Evolutionary conservation across 2,329 filamentous ascomycete species (phyloP).

Genomic region (Microdochium bolleyi): DNA sequence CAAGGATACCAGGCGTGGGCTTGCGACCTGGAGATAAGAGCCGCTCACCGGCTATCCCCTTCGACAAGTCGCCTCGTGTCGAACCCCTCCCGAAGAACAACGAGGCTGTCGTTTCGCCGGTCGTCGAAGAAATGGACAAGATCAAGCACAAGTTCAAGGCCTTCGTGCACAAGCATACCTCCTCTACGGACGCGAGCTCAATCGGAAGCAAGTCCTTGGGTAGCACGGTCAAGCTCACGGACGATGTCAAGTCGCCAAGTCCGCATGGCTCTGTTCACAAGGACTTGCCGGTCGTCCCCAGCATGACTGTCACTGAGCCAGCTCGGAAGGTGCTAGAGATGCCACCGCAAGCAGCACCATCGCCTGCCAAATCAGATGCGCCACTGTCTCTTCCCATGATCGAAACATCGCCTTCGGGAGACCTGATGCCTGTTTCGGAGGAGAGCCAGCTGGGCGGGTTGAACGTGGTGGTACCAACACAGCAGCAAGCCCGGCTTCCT

Average conservation of each 20-base stretch:
- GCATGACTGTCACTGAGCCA: background rate
- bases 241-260: background rate
- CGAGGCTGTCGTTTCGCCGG: background rate
- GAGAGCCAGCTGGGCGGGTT: background rate
- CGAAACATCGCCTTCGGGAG: background rate
- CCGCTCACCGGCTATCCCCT: background rate
- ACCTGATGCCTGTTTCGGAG: background rate
- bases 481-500: background rate
- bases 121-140: background rate
- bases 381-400: background rate
- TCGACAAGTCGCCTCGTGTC: background rate
- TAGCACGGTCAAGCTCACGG: background rate
- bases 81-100: background rate
- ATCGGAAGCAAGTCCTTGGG: background rate
- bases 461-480: background rate
- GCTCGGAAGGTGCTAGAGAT: background rate
- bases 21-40: background rate
- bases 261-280: background rate
- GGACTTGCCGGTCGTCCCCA: background rate
- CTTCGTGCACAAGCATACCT: background rate
- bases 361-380: background rate
- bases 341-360: background rate
- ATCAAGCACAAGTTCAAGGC: constrained; percentile 1
- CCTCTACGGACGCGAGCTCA: background rate
- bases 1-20: background rate